Conservation (phyloP, 2,329 filamentous ascomycete genomes). For the Nemania serpens region DNA sequence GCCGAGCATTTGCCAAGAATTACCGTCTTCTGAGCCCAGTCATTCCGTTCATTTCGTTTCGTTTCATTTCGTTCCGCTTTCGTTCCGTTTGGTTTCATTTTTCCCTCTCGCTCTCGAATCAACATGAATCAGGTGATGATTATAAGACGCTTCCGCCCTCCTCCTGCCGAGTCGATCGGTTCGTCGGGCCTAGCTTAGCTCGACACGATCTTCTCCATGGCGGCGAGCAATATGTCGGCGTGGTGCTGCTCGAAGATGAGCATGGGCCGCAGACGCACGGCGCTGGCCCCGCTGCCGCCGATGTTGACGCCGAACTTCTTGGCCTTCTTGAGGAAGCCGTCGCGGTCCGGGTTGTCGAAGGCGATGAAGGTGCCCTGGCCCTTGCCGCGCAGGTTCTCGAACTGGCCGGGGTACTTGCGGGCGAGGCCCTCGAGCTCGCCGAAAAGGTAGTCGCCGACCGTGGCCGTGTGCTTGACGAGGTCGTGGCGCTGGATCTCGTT, state of each 20-base stretch:
- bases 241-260: conserved; percentile 91
- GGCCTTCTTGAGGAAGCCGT: conserved; percentile 77
- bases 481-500: conserved; percentile 76
- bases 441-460: conserved; percentile 79
- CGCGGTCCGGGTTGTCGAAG: conserved; percentile 81
- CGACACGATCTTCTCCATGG: conserved; percentile 73
- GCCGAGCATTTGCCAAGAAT: background rate
- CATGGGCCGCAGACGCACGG: conserved; percentile 86
- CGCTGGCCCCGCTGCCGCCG: conserved; percentile 75
- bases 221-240: conserved; percentile 81
- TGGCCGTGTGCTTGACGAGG: conserved; percentile 79
- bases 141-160: no score
- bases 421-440: conserved; percentile 69
- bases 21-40: background rate
- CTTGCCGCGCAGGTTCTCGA: conserved; percentile 84
- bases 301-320: conserved; percentile 86
- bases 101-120: no score
- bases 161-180: no score
- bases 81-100: no score
- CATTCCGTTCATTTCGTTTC: no score
- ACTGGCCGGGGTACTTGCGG: conserved; percentile 73
- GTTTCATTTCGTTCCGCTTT: no score
- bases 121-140: no score
- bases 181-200: conserved; percentile 32
- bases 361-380: conserved; percentile 91